Conservation (phyloP, 306 rosid species). For the Adenanthera pavonina region DNA sequence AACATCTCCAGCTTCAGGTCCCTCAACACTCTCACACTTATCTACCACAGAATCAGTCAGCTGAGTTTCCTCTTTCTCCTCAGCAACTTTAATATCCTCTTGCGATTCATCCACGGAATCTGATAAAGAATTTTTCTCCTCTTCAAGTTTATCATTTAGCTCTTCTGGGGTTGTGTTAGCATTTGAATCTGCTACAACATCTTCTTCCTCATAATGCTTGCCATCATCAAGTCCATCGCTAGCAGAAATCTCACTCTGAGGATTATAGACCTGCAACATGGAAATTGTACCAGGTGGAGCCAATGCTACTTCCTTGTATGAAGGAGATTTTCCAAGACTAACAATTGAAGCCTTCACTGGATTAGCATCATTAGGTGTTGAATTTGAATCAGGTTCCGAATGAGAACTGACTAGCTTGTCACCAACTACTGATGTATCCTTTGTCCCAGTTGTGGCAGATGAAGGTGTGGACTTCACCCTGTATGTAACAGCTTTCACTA, state of each 20-base stretch:
- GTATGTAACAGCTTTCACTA: slow-evolving; percentile 74
- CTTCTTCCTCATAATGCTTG: slow-evolving; percentile 54
- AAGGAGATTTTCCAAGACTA: slow-evolving; percentile 93
- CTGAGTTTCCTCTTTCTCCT: slow-evolving; percentile 58
- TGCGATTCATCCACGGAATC: slow-evolving; percentile 48
- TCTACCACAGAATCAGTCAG: slow-evolving; percentile 45
- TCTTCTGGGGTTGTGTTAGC: slow-evolving; percentile 46
- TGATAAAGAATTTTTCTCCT: slow-evolving; percentile 44
- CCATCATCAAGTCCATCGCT: slow-evolving; percentile 45
- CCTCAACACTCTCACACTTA: slow-evolving; percentile 50
- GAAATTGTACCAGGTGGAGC: slow-evolving; percentile 95
- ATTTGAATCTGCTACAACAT: slow-evolving; percentile 48
- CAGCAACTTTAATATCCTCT: slow-evolving; percentile 53
- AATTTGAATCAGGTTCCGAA: slow-evolving; percentile 53
- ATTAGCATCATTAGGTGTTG: slow-evolving; percentile 51
- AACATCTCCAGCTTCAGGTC: slow-evolving; percentile 44
- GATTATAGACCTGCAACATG: slow-evolving; percentile 67
- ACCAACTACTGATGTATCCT: slow-evolving; percentile 49
- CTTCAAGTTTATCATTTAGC: slow-evolving; percentile 47
- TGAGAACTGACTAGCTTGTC: slow-evolving; percentile 49
- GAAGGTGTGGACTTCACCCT: slow-evolving; percentile 83
- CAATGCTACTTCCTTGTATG: slow-evolving; percentile 98
- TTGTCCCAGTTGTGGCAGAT: slow-evolving; percentile 51
- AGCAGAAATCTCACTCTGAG: slow-evolving; percentile 54
- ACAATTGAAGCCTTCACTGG: slow-evolving; percentile 62